Conservation (phyloP, 768 basidiomycete species). For the Hysterangium stoloniferum region DNA sequence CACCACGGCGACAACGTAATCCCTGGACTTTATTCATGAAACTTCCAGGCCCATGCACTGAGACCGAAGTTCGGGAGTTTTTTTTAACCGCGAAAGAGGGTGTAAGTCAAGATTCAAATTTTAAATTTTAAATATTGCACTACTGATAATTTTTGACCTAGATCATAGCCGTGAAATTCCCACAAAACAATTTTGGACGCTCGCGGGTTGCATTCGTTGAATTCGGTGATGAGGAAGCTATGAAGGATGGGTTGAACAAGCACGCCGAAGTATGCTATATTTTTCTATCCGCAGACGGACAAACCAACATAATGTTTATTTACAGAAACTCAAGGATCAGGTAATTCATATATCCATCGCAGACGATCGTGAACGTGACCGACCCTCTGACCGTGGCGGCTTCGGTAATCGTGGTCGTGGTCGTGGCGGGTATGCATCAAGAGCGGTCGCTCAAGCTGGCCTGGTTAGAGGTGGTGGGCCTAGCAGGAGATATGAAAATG, state of each 20-base stretch:
- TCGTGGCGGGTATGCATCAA: constrained; percentile 47
- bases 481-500: constrained; percentile 7
- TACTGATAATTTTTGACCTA: constrained; percentile 19
- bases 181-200: constrained; percentile 37
- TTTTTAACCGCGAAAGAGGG: constrained; percentile 64
- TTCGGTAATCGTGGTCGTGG: constrained; percentile 46
- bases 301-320: background rate
- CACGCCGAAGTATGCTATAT: constrained; percentile 50
- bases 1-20: constrained; percentile 39
- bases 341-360: constrained; percentile 66
- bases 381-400: constrained; percentile 32
- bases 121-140: constrained; percentile 4
- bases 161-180: constrained; percentile 66
- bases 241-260: constrained; percentile 72
- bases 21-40: constrained; percentile 87
- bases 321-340: constrained; percentile 62
- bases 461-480: constrained; percentile 24
- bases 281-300: constrained; percentile 8
- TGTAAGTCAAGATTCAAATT: constrained; percentile 34
- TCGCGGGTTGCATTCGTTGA: constrained; percentile 76
- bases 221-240: constrained; percentile 80
- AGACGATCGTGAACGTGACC: constrained; percentile 40
- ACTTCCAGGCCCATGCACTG: constrained; percentile 43
- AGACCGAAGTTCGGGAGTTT: constrained; percentile 66
- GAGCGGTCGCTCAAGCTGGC: constrained; percentile 65